Percentiles rank a stretch among this genome's conserved stretches.
Conservation (phyloP, 1,139 yeast genomes). For the Zygosaccharomyces pseudobailii region DNA sequence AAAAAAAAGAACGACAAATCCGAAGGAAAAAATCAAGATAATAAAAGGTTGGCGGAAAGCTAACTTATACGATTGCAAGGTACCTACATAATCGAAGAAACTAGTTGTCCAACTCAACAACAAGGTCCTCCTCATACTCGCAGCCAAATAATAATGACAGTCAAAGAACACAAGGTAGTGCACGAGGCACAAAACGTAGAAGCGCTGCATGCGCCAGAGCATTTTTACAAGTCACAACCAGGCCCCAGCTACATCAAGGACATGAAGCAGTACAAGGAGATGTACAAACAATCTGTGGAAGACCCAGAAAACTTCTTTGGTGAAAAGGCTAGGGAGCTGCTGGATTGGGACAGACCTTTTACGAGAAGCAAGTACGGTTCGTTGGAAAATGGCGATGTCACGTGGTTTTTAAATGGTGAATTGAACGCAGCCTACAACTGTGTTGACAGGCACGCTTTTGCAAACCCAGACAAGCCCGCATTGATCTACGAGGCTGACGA, state of each 20-base stretch:
- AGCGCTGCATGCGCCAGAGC: conserved; percentile 65
- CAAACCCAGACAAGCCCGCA: conserved; percentile 67
- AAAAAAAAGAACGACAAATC: not conserved
- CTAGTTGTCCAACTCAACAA: not conserved
- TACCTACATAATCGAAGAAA: not conserved
- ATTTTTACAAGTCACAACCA: conserved; percentile 72
- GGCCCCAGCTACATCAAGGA: conserved; percentile 44
- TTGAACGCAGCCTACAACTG: conserved; percentile 74
- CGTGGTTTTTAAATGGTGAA: conserved; percentile 77
- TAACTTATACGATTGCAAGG: not conserved
- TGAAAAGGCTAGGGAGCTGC: conserved; percentile 49
- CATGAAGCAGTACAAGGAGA: conserved; percentile 56
- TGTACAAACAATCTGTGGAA: conserved; percentile 64
- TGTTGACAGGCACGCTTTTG: conserved; percentile 75
- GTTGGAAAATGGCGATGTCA: conserved; percentile 53
- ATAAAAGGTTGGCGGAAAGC: conserved; percentile 2
- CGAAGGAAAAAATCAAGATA: not conserved
- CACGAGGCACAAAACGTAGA: conserved; percentile 75
- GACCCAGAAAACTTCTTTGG: conserved; percentile 65
- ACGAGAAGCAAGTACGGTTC: conserved; percentile 54
- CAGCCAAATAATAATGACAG: conserved; percentile 12
- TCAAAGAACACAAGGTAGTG: conserved; percentile 45
- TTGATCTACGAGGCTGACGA: conserved; percentile 79
- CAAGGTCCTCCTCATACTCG: not conserved
- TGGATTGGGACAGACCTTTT: conserved; percentile 64